A percentile compares a stretch with the other conserved stretches of the same genome.
Evolutionary conservation across 2,329 filamentous ascomycete species (phyloP).

Genomic region (Sporothrix protearum): DNA sequence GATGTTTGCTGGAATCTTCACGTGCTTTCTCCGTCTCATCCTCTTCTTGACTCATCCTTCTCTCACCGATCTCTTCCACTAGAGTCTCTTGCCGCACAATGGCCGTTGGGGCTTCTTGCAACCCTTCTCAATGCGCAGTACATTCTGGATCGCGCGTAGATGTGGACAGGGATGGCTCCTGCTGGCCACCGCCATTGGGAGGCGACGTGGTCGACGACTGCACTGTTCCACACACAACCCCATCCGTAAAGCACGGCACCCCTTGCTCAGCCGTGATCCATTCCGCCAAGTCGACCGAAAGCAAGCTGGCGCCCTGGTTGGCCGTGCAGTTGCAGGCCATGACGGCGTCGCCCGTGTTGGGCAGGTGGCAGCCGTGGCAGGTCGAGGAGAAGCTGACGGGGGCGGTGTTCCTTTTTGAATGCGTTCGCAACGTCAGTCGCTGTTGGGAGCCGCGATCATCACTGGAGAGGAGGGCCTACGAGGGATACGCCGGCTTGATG

Average conservation of each 20-base stretch:
- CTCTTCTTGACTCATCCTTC: too few relatives aligned
- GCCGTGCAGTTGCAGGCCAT: conserved; percentile 24
- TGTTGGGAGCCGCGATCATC: not conserved
- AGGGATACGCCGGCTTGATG: conserved; percentile 21
- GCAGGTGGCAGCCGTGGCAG: conserved; percentile 17
- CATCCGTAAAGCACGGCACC: conserved; percentile 23
- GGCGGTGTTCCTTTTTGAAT: conserved; percentile 11
- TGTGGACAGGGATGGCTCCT: not conserved
- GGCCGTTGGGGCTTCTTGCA: too few relatives aligned
- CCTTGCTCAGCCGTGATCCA: conserved; percentile 20
- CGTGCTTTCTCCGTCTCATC: too few relatives aligned
- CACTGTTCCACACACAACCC: conserved; percentile 15
- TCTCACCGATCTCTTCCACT: too few relatives aligned
- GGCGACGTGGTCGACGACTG: not conserved
- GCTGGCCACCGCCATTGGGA: not conserved
- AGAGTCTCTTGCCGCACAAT: not conserved
- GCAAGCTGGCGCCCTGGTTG: not conserved
- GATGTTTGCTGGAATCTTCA: too few relatives aligned
- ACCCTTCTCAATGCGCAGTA: not conserved
- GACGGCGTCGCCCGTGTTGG: not conserved
- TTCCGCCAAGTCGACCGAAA: conserved; percentile 20
- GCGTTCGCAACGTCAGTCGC: not conserved
- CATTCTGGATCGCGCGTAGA: not conserved
- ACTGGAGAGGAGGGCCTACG: not conserved
- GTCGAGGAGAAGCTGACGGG: conserved; percentile 17